A percentile compares a stretch with the other conserved stretches of the same genome.
These are phyloP conservation scores for Limnomonas spitsbergensis DNA, from an alignment of 139 green algal species.

Conservation along the genomic window DNA sequence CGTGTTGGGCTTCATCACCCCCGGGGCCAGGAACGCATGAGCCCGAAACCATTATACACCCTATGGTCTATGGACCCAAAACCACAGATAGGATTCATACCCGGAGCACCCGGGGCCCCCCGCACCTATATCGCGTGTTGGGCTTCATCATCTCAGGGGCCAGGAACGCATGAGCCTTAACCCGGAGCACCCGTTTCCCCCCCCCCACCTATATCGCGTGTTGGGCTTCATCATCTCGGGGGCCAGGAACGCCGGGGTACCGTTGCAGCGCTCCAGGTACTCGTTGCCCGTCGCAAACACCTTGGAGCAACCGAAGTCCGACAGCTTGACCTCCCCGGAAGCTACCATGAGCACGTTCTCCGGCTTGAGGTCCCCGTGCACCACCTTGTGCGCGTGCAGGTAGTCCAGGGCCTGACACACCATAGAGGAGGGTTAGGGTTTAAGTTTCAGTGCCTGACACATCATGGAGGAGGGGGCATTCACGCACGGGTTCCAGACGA, in stretches of 20 bases:
- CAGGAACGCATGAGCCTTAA: constrained; percentile 73
- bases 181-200: neutral
- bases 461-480: too few species aligned
- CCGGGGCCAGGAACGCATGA: constrained; percentile 70
- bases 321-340: constrained; percentile 60
- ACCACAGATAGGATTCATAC: too few species aligned
- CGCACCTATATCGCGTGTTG: constrained; percentile 13
- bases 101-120: constrained; percentile 66
- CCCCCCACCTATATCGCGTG: constrained; percentile 7
- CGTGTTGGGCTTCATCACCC: constrained; percentile 52
- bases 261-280: constrained; percentile 60
- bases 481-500: too few species aligned
- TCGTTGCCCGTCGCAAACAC: constrained; percentile 63
- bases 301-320: constrained; percentile 82
- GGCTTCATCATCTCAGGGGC: constrained; percentile 65
- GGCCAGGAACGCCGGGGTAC: constrained; percentile 73
- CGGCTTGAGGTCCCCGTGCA: constrained; percentile 85
- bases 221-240: constrained; percentile 61
- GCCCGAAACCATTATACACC: too few species aligned
- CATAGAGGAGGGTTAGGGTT: neutral
- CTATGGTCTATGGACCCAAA: too few species aligned
- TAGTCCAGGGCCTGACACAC: constrained; percentile 68
- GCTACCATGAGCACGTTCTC: constrained; percentile 79
- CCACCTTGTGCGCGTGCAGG: constrained; percentile 73
- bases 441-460: too few species aligned